Conservation (phyloP, 495 filamentous ascomycete genomes). For the Pyrenula massariospora region DNA sequence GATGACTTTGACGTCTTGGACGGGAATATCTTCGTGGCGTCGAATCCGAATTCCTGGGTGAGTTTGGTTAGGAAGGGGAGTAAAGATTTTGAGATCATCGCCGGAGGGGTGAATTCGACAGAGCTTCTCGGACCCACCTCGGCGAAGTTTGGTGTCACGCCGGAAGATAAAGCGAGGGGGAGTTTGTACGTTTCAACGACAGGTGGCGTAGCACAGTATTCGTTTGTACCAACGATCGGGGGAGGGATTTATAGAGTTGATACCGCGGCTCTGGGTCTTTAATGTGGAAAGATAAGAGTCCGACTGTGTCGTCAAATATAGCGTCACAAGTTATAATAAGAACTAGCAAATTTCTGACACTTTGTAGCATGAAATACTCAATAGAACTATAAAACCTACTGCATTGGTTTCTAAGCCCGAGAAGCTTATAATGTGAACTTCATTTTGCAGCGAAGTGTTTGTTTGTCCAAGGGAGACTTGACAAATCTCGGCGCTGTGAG, state of each 20-base stretch:
- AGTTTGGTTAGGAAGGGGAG: not conserved
- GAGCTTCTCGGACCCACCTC: not conserved
- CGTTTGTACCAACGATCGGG: not conserved
- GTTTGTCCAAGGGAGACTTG: too few relatives aligned
- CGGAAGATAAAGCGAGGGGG: not conserved
- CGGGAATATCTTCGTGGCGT: slow-evolving; percentile 15
- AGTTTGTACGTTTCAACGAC: not conserved
- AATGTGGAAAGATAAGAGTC: not conserved
- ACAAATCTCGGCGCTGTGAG: too few relatives aligned
- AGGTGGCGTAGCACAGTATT: not conserved
- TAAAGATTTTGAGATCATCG: not conserved
- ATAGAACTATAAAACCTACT: too few relatives aligned
- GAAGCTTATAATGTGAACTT: too few relatives aligned
- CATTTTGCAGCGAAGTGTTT: too few relatives aligned
- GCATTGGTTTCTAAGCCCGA: too few relatives aligned
- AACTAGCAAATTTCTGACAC: too few relatives aligned
- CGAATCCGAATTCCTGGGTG: not conserved
- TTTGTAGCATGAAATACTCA: too few relatives aligned
- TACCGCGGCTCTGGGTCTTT: not conserved
- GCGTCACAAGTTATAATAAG: too few relatives aligned
- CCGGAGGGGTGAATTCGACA: not conserved
- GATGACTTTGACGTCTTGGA: slow-evolving; percentile 25
- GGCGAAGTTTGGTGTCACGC: not conserved
- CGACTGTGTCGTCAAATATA: too few relatives aligned
- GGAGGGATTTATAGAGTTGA: not conserved